Conservation (phyloP, 1,284 basidiomycete genomes). For the Paramarasmius palmivorus region DNA sequence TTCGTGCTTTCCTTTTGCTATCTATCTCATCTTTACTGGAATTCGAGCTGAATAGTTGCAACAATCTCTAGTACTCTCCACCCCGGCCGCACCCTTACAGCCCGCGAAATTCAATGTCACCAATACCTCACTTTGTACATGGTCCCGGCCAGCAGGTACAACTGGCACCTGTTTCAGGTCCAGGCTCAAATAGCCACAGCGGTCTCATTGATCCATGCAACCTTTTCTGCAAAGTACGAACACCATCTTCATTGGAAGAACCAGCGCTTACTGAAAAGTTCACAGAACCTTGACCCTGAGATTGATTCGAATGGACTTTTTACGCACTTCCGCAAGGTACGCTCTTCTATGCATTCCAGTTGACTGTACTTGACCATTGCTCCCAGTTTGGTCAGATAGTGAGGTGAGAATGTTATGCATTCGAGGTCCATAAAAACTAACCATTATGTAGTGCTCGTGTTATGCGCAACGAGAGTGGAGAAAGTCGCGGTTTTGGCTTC, state of each 20-base stretch:
- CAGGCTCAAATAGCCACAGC: constrained; percentile 77
- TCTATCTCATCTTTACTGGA: background rate
- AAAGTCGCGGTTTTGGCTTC: constrained; percentile 93
- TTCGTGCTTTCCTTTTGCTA: constrained; percentile 3
- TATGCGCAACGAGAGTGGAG: constrained; percentile 86
- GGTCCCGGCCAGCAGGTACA: constrained; percentile 90
- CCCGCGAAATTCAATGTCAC: constrained; percentile 17
- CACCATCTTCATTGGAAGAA: no score
- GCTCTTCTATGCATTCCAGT: constrained; percentile 18
- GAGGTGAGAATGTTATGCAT: constrained; percentile 48
- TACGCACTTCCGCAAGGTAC: constrained; percentile 77
- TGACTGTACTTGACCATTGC: constrained; percentile 16
- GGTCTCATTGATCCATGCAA: constrained; percentile 92
- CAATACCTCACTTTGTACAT: constrained; percentile 59
- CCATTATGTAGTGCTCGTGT: constrained; percentile 72
- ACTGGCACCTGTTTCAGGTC: constrained; percentile 69
- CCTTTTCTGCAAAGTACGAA: constrained; percentile 81
- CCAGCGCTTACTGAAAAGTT: no score
- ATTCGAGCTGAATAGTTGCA: constrained; percentile 2
- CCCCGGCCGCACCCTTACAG: constrained; percentile 39
- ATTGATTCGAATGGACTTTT: constrained; percentile 85
- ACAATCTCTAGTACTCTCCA: constrained; percentile 70
- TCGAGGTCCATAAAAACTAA: background rate
- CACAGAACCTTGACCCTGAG: constrained; percentile 84
- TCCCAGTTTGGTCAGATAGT: constrained; percentile 81